These are phyloP conservation scores for Mallotus repandus DNA, from an alignment of 441 rosid species.

Conservation along the genomic window DNA sequence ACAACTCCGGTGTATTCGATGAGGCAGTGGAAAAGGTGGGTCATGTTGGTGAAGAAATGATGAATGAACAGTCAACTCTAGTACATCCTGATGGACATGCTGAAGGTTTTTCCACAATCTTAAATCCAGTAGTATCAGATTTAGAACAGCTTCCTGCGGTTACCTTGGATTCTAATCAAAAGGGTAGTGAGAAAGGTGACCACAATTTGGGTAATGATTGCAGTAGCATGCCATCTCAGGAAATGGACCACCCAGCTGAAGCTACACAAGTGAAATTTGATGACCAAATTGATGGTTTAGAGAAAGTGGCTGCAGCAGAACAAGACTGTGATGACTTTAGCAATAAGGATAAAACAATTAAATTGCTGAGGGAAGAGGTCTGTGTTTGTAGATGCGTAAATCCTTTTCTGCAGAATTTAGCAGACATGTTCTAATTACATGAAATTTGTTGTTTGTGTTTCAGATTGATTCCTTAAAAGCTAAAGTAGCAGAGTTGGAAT, in stretches of 20 bases:
- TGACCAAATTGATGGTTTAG: conserved; percentile 28
- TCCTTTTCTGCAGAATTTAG: conserved; percentile 1
- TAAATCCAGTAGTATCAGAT: conserved; percentile 30
- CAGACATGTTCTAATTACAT: neutral
- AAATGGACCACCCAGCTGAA: conserved; percentile 32
- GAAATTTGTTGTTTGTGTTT: conserved; percentile 16
- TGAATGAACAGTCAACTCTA: conserved; percentile 29
- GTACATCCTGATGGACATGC: conserved; percentile 29
- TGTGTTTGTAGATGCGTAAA: conserved; percentile 16
- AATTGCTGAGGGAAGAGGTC: conserved; percentile 69
- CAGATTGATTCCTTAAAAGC: conserved; percentile 68
- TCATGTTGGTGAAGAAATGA: conserved; percentile 30
- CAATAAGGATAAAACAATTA: conserved; percentile 39
- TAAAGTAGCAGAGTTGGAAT: conserved; percentile 66
- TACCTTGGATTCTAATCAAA: conserved; percentile 31
- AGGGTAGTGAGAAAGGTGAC: conserved; percentile 32
- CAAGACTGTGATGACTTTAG: conserved; percentile 31
- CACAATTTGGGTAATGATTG: conserved; percentile 30
- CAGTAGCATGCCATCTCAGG: conserved; percentile 26
- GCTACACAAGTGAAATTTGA: conserved; percentile 27
- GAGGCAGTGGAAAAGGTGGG: conserved; percentile 31
- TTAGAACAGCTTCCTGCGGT: conserved; percentile 18
- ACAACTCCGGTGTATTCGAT: conserved; percentile 28
- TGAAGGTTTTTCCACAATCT: conserved; percentile 30
- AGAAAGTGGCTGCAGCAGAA: conserved; percentile 30